Conservation (phyloP, 352 stramenopile genomes). For the Pseudoperonospora humuli region DNA sequence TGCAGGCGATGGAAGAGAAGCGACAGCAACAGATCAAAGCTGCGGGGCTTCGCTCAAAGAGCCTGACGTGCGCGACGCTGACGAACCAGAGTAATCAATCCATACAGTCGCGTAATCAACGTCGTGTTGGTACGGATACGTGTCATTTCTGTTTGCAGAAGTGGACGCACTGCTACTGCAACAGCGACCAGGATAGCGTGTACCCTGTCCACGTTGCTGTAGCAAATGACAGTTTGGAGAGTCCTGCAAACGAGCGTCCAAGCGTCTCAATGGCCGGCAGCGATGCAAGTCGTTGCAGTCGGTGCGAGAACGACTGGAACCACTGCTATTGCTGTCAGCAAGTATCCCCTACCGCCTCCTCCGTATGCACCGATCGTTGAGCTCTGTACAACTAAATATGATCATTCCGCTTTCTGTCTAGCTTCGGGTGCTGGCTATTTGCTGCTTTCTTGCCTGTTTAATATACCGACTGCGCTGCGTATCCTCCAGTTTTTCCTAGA, state of each 20-base stretch:
- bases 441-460: no score
- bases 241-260: conserved; percentile 13
- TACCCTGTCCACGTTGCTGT: conserved; percentile 32
- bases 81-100: conserved; percentile 34
- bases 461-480: no score
- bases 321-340: conserved; percentile 73
- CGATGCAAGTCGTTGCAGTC: conserved; percentile 58
- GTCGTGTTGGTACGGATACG: conserved; percentile 56
- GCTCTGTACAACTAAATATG: not conserved
- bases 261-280: conserved; percentile 48
- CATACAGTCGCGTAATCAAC: conserved; percentile 26
- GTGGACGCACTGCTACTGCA: conserved; percentile 86
- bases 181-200: conserved; percentile 67
- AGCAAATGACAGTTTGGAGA: conserved; percentile 3
- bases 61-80: conserved; percentile 31
- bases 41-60: conserved; percentile 47
- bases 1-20: conserved; percentile 65
- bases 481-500: no score
- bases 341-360: conserved; percentile 57
- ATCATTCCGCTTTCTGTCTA: not conserved
- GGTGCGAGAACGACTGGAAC: conserved; percentile 60
- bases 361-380: conserved; percentile 52
- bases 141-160: conserved; percentile 74
- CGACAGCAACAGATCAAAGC: conserved; percentile 66
- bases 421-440: no score